These are phyloP conservation scores for Hibiscus trionum DNA, from an alignment of 345 rosid species.

Conservation along the genomic window DNA sequence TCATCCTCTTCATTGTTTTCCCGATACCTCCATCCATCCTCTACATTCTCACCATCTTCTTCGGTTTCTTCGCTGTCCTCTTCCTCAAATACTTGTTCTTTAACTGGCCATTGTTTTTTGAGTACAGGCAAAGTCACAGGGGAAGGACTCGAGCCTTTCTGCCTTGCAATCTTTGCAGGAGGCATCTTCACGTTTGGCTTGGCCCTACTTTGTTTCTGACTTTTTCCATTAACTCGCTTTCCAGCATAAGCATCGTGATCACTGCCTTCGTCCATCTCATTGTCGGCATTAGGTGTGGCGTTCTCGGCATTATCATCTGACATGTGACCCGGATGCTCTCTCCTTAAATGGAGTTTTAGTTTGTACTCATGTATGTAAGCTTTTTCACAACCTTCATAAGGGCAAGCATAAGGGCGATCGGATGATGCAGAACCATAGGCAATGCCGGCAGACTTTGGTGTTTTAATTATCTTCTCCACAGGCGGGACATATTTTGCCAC, in stretches of 20 bases:
- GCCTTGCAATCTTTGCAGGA: constrained; percentile 43
- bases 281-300: constrained; percentile 40
- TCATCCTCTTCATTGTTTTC: constrained; percentile 71
- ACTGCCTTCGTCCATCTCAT: constrained; percentile 74
- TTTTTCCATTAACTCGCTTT: constrained; percentile 59
- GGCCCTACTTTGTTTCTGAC: constrained; percentile 50
- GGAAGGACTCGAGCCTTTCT: constrained; percentile 56
- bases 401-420: constrained; percentile 90
- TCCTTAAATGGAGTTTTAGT: constrained; percentile 88
- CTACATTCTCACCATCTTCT: constrained; percentile 73
- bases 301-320: constrained; percentile 60
- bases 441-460: constrained; percentile 45
- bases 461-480: constrained; percentile 54
- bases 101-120: constrained; percentile 59
- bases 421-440: constrained; percentile 56
- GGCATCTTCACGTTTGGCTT: constrained; percentile 65
- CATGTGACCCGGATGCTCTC: constrained; percentile 86
- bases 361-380: constrained; percentile 97
- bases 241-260: constrained; percentile 66
- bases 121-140: constrained; percentile 35
- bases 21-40: constrained; percentile 76
- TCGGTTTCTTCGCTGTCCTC: constrained; percentile 91
- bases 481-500: constrained; percentile 56
- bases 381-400: constrained; percentile 85
- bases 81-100: constrained; percentile 55